These are phyloP conservation scores for Mantamonas sphyraenae DNA, from an alignment of 78 protist genomes.

Conservation along the genomic window DNA sequence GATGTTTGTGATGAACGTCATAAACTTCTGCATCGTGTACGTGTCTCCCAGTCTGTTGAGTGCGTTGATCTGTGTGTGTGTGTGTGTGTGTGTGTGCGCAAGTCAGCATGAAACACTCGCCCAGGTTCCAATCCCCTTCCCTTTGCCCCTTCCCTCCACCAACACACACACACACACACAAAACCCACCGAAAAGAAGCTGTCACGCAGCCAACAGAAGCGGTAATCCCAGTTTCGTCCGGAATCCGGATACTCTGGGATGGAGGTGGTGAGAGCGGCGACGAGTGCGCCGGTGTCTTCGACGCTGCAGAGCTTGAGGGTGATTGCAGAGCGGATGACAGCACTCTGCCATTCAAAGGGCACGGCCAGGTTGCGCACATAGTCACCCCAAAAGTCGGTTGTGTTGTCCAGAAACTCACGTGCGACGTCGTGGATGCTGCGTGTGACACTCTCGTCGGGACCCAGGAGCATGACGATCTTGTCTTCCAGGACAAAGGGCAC, in stretches of 20 bases:
- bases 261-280: constrained; percentile 54
- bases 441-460: constrained; percentile 48
- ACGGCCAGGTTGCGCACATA: constrained; percentile 40
- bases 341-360: constrained; percentile 59
- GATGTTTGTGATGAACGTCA: constrained; percentile 45
- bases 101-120: not conserved
- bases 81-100: not conserved
- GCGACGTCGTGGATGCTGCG: constrained; percentile 30
- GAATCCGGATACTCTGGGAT: constrained; percentile 36
- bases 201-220: not conserved
- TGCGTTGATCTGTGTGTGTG: constrained; percentile 3
- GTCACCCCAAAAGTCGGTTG: constrained; percentile 49
- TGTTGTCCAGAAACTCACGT: constrained; percentile 32
- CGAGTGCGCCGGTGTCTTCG: constrained; percentile 56
- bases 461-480: constrained; percentile 35
- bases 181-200: not conserved
- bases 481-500: constrained; percentile 47
- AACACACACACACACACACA: constrained; percentile 14
- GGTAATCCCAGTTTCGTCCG: constrained; percentile 31
- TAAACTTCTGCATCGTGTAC: constrained; percentile 48
- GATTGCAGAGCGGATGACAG: constrained; percentile 52
- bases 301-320: constrained; percentile 49
- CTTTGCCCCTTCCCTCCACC: constrained; percentile 49
- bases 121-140: constrained; percentile 20
- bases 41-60: constrained; percentile 43